Conservation (phyloP, 805 yeast genomes). For the Hanseniaspora guilliermondii region DNA sequence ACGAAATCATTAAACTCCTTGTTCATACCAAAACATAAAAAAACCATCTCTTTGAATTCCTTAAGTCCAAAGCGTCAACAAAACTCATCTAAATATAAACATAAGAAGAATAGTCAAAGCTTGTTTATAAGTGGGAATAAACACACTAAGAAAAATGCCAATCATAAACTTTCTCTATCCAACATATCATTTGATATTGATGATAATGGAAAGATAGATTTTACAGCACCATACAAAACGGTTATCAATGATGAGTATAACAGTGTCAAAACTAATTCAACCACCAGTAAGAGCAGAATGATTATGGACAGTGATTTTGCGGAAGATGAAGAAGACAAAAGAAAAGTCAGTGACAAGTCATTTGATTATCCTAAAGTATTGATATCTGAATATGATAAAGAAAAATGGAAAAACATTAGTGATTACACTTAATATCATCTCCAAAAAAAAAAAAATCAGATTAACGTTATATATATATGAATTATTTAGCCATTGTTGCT, state of each 20-base stretch:
- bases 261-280: background rate
- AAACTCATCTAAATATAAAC: background rate
- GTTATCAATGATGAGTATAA: background rate
- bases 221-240: background rate
- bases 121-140: background rate
- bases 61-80: constrained; percentile 7
- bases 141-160: background rate
- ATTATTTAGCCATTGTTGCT: constrained; percentile 8
- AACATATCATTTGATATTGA: constrained; percentile 10
- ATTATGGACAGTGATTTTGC: background rate
- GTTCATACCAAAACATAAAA: constrained; percentile 5
- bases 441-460: too few relatives aligned
- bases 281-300: background rate
- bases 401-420: constrained; percentile 25
- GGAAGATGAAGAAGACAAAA: background rate
- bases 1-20: constrained; percentile 21
- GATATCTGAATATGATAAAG: constrained; percentile 28
- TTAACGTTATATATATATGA: background rate
- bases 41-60: constrained; percentile 16
- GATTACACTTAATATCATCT: background rate
- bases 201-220: constrained; percentile 11
- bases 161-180: constrained; percentile 5
- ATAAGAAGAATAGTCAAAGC: background rate
- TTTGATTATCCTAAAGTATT: constrained; percentile 15
- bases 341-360: constrained; percentile 7